Base-by-base conservation (phyloP, 129 eudicot genomes). In the Scalesia atractyloides region DNA sequence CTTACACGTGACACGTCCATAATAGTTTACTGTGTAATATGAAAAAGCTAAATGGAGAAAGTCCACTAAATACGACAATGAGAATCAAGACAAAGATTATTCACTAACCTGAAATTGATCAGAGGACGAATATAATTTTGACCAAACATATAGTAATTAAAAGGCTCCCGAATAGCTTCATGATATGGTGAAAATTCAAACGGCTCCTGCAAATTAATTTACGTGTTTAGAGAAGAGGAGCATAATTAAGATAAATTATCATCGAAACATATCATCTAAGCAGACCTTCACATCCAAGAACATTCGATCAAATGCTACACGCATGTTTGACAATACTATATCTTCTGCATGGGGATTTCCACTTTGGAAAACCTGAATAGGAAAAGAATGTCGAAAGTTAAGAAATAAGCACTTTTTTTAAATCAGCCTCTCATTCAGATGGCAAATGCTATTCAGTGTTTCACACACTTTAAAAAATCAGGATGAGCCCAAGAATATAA, bases 101-200 rank as follows among this genome's bases (percentile, higher is more conserved):
- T 68, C 34, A 76, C 86, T 80, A 59, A 90, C 99, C 87, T 84
- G 89, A 95, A 90, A 85, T 95, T 90, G 82, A 95, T 73, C 82
- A 95, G 75, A 17, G 97, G 94, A 15, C 88, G 83, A 43, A 95
- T 88, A 82, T 91, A 95, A 36, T 85, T 86, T 77, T 95, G 97
- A 73, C 85, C 92, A 80, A 95, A 95, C 80, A 58, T 64, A 81
- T 86, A 95, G 82, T 95, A 95, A 77, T 95, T 87, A 69, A 88
- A 86, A 36, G 99, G 99, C 62, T 91, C 91, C 76, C 88, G 86
- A 67, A 95, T 86, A 57, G 99, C 97, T 74, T 76, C 68, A 65
- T 95, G 99, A 85, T 95, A 76, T 47, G 99, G 91, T 39, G 97
- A 78, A 87, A 95, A 95, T 56, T 76, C 87, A 81, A 72, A 95